Conservation (phyloP, 495 filamentous ascomycete species). For the Aspergillus sclerotiicarbonarius region DNA sequence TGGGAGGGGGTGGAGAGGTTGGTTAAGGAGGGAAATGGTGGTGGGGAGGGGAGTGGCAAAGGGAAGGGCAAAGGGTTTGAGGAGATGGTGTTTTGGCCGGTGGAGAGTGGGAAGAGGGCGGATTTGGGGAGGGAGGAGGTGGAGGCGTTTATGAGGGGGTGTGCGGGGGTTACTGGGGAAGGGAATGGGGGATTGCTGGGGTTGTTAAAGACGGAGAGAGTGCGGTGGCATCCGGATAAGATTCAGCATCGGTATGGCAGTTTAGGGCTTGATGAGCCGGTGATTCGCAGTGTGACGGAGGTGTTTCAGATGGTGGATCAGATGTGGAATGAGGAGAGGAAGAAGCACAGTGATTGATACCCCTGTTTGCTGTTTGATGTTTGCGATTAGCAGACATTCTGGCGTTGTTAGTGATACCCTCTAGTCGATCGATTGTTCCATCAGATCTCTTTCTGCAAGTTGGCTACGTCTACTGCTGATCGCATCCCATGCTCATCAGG, state of each 20-base stretch:
- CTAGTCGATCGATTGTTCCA: neutral
- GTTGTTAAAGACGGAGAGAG: conserved; percentile 77
- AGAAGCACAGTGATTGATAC: conserved; percentile 18
- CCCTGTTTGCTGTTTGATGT: neutral
- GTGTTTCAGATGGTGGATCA: conserved; percentile 89
- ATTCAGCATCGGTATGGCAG: conserved; percentile 85
- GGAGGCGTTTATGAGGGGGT: conserved; percentile 60
- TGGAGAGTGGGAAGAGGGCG: conserved; percentile 56
- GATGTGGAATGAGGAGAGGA: conserved; percentile 64
- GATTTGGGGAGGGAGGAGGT: conserved; percentile 64
- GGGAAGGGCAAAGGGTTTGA: conserved; percentile 21
- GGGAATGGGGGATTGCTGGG: conserved; percentile 43
- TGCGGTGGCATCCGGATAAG: conserved; percentile 98
- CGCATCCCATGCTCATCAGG: neutral
- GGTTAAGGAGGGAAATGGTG: neutral
- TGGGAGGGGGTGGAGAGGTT: conserved; percentile 57
- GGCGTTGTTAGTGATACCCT: neutral
- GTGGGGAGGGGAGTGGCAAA: conserved; percentile 8
- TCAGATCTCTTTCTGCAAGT: too few species aligned
- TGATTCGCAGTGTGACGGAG: conserved; percentile 77
- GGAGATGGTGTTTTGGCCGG: conserved; percentile 75
- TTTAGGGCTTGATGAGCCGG: conserved; percentile 59
- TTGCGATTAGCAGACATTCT: neutral
- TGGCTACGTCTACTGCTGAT: neutral
- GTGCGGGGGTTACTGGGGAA: conserved; percentile 28